A percentile compares a stretch with the other conserved stretches of the same genome.
Evolutionary conservation across 306 rosid species (phyloP).

Genomic region (Canavalia ensiformis): DNA sequence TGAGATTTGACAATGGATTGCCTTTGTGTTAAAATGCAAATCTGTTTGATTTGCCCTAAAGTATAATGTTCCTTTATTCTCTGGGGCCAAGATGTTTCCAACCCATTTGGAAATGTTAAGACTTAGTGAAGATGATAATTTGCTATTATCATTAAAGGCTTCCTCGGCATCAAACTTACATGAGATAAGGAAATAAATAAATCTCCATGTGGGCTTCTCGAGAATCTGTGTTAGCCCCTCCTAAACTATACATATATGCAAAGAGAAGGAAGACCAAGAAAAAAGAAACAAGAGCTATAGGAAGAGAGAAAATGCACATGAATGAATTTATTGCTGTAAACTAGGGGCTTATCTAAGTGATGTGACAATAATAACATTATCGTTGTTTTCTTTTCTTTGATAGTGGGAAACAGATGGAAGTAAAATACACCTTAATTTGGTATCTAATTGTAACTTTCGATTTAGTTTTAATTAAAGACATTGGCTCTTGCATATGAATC

Average conservation of each 20-base stretch:
- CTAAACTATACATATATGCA: not conserved
- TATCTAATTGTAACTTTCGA: not conserved
- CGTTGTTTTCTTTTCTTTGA: conserved; percentile 12
- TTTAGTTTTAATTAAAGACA: conserved; percentile 12
- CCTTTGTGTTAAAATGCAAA: conserved; percentile 41
- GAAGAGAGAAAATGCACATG: conserved; percentile 27
- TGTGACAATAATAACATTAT: conserved; percentile 47
- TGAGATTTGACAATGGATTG: conserved; percentile 46
- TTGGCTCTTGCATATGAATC: not conserved
- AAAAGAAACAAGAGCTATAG: not conserved
- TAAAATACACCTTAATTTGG: conserved; percentile 21
- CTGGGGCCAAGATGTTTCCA: conserved; percentile 78
- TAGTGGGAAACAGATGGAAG: conserved; percentile 48
- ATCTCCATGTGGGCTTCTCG: conserved; percentile 32
- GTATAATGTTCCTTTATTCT: conserved; percentile 61
- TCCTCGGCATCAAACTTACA: conserved; percentile 37
- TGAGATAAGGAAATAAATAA: conserved; percentile 37
- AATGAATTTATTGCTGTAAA: not conserved
- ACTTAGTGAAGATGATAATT: conserved; percentile 43
- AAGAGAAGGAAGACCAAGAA: not conserved
- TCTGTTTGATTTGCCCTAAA: conserved; percentile 41
- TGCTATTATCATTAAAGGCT: conserved; percentile 40
- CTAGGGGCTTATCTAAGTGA: conserved; percentile 33
- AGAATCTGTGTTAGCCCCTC: conserved; percentile 23
- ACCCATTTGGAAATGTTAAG: conserved; percentile 60